These are phyloP conservation scores for Amoeboradix gromovi DNA, from an alignment of 371 early-diverging fungal genomes.

Conservation along the genomic window DNA sequence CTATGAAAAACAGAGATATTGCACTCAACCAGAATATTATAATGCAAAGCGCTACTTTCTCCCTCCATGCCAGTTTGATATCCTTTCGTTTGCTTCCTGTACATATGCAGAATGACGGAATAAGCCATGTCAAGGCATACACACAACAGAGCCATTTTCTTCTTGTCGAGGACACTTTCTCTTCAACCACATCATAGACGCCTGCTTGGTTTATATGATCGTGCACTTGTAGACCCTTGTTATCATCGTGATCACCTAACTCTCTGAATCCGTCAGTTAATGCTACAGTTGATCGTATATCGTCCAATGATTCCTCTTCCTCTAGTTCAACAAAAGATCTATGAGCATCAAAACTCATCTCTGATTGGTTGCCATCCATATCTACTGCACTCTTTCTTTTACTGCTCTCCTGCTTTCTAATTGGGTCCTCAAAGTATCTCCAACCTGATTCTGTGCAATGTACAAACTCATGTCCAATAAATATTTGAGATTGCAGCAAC, in stretches of 20 bases:
- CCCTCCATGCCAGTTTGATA: slow-evolving; percentile 75
- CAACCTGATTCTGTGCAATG: not conserved
- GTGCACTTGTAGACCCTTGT: not conserved
- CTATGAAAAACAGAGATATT: slow-evolving; percentile 58
- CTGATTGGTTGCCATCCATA: not conserved
- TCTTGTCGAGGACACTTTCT: slow-evolving; percentile 5
- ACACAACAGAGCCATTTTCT: slow-evolving; percentile 44
- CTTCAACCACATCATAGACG: not conserved
- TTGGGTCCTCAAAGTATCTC: not conserved
- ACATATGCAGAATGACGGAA: slow-evolving; percentile 36
- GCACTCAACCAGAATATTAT: slow-evolving; percentile 48
- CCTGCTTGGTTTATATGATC: not conserved
- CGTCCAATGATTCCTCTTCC: not conserved
- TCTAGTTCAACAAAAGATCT: not conserved
- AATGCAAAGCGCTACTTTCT: slow-evolving; percentile 68
- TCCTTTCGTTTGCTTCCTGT: slow-evolving; percentile 50
- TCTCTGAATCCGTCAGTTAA: not conserved
- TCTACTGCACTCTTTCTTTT: not conserved
- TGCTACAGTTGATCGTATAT: not conserved
- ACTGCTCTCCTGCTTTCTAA: not conserved
- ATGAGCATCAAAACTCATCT: not conserved
- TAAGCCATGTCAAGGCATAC: slow-evolving; percentile 60
- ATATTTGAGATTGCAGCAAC: not conserved
- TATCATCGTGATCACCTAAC: not conserved
- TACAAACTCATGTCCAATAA: not conserved